Conservation (phyloP, 2,329 filamentous ascomycete species). For the Fusarium devonianum region DNA sequence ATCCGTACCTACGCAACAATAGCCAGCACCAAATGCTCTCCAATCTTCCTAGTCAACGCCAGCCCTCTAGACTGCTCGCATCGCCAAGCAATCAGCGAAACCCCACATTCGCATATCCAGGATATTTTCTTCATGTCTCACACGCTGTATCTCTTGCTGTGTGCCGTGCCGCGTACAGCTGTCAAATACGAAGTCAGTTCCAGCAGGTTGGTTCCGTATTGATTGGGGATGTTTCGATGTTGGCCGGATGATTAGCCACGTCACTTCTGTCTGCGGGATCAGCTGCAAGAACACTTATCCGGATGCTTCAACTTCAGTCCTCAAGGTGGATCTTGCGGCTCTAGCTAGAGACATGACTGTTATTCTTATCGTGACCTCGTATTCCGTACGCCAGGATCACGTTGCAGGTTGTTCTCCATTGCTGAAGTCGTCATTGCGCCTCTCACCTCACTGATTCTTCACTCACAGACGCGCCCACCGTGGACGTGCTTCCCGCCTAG, state of each 20-base stretch:
- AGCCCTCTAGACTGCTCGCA: background rate
- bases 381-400: slow-evolving; percentile 9
- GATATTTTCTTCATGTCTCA: background rate
- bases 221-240: background rate
- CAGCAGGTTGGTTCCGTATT: background rate
- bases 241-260: slow-evolving; percentile 10
- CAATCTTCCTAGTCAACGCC: background rate
- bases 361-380: slow-evolving; percentile 1
- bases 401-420: slow-evolving; percentile 4
- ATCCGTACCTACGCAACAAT: background rate
- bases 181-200: slow-evolving; percentile 5
- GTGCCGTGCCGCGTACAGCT: slow-evolving; percentile 10
- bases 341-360: background rate
- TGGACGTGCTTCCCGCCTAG: slow-evolving; percentile 12
- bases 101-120: background rate
- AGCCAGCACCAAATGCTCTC: background rate
- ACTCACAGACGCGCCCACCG: background rate
- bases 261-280: background rate
- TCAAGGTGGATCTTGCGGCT: background rate
- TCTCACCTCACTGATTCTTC: background rate
- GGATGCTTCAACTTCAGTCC: slow-evolving; percentile 4
- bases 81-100: background rate
- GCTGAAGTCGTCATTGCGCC: background rate
- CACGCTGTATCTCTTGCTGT: background rate
- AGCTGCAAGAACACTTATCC: background rate